phyloP scores from a whole-genome alignment of 768 basidiomycete species.

The Lactarius tabidus region DNA sequence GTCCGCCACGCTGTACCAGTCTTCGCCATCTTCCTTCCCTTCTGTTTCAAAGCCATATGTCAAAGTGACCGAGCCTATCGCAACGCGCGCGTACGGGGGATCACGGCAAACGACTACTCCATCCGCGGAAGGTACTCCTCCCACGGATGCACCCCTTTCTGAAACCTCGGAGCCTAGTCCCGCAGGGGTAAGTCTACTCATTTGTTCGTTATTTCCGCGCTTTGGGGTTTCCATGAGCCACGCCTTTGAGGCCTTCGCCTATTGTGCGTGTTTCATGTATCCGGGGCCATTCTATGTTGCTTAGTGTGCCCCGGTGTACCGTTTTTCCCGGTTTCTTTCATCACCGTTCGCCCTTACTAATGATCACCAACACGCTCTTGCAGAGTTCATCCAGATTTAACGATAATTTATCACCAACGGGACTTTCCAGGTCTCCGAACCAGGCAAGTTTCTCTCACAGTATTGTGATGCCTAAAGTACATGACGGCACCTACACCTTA shows the following conservation, averaged over 20 bases:
- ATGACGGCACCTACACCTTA: constrained; percentile 5
- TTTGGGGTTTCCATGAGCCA: not conserved
- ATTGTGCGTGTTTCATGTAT: not conserved
- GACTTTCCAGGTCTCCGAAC: constrained; percentile 1
- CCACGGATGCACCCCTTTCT: not conserved
- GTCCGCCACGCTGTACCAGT: constrained; percentile 2
- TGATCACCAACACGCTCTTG: not conserved
- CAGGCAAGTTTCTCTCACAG: constrained; percentile 20
- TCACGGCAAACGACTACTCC: not conserved
- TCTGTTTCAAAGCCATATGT: constrained; percentile 2
- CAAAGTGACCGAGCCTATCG: not conserved
- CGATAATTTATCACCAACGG: not conserved
- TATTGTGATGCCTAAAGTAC: not conserved
- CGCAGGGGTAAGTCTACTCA: constrained; percentile 8
- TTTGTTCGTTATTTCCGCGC: not conserved
- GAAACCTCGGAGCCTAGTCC: not conserved
- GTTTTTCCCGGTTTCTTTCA: not conserved
- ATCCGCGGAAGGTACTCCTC: not conserved
- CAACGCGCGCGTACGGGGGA: constrained; percentile 3
- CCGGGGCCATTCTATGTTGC: not conserved
- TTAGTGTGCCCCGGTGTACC: not conserved
- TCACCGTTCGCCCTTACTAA: constrained; percentile 3
- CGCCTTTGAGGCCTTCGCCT: not conserved
- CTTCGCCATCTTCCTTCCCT: not conserved
- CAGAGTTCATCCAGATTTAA: not conserved